Evolutionary conservation across 106 monocot genomes (phyloP), one percentile per base, ranked within the genome.

Genomic region (Acorus gramineus): DNA sequence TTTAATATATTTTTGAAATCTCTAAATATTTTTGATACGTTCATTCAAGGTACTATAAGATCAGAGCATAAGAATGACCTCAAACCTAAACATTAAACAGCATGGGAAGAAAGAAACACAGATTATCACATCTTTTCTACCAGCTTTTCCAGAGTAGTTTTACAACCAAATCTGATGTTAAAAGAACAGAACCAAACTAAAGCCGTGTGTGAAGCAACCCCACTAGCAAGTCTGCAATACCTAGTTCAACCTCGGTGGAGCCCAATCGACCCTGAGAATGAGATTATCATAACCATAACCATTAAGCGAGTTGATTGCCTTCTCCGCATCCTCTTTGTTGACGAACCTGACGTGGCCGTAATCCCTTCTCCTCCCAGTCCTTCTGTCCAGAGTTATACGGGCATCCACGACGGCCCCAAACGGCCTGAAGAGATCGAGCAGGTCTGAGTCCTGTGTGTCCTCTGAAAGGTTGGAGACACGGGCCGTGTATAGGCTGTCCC

Each of bases 221-320:
- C 1, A 28, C 28, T 0, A 28, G 28, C 28, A 28, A 28, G 28
- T 28, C 28, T 28, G 28, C 28, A 28, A 28, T 28, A 28, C 28
- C 28, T 28, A 28, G 28, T 28, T 28, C 28, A 83, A 78, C 74
- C 93, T 69, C 8, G 93, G 85, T 2, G 85, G 78, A 2, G 93
- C 93, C 93, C 93, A 93, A 60, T 93, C 89, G 46, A 93, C 93
- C 49, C 86, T 69, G 4, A 93, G 79, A 55, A 93, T 93, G 46
- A 93, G 86, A 60, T 86, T 93, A 71, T 93, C 93, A 52, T 93
- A 93, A 8, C 93, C 93, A 81, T 93, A 93, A 0, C 93, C 93
- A 64, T 93, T 93, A 7, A 93, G 89, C 73, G 89, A 89, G 61
- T 79, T 86, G 53, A 93, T 93, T 2, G 93, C 93, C 59, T 69